phyloP scores from a whole-genome alignment of 352 stramenopile species.

The Globisporangium emineosum region DNA sequence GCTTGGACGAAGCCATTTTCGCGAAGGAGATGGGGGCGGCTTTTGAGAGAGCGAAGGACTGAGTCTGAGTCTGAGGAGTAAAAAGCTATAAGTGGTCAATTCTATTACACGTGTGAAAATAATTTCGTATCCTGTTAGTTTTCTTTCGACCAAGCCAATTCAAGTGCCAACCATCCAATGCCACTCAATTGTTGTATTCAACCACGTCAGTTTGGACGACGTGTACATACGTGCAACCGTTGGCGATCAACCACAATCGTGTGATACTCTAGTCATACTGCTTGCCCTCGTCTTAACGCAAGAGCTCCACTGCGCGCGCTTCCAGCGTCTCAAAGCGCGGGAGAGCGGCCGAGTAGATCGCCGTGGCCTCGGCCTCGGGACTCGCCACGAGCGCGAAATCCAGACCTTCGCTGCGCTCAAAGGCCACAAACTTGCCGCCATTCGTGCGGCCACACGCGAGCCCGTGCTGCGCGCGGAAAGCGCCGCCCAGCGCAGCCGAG shows the following conservation, averaged over 20 bases:
- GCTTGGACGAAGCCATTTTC: background rate
- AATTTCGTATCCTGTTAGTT: no score
- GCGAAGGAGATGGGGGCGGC: background rate
- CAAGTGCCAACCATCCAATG: no score
- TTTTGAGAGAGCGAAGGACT: background rate
- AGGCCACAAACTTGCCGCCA: constrained; percentile 26
- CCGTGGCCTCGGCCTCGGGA: constrained; percentile 21
- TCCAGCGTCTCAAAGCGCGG: constrained; percentile 39
- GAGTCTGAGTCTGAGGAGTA: background rate
- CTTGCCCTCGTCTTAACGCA: constrained; percentile 14
- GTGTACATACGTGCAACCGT: no score
- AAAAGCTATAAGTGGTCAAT: no score
- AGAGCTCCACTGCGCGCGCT: constrained; percentile 27
- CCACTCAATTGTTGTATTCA: no score
- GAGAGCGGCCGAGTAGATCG: constrained; percentile 34
- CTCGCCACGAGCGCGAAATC: constrained; percentile 39
- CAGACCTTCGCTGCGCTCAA: constrained; percentile 33
- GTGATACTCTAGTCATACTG: no score
- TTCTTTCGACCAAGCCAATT: no score
- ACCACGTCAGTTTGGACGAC: no score
- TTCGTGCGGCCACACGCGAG: constrained; percentile 16
- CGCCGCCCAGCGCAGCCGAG: constrained; percentile 48
- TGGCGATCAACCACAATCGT: no score
- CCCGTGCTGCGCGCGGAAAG: constrained; percentile 51
- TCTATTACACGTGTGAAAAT: no score